A percentile compares a stretch with the other conserved stretches of the same genome.
Evolutionary conservation across 495 filamentous ascomycete species (phyloP).

Genomic region (Xylaria cubensis): DNA sequence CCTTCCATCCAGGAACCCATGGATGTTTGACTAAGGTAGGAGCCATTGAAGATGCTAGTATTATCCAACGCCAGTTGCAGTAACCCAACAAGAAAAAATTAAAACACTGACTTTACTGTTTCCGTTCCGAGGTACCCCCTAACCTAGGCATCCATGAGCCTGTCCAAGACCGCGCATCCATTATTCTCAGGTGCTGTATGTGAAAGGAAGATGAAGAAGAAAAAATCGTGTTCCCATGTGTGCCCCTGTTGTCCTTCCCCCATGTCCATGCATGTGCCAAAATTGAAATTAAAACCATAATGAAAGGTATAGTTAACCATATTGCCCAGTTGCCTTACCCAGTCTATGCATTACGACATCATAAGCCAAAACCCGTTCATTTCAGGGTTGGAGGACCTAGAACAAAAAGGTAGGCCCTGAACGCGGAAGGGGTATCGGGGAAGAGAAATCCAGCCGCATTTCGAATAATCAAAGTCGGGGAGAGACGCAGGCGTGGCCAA

Average conservation of each 20-base stretch:
- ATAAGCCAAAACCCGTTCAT: conserved; percentile 29
- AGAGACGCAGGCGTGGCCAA: neutral
- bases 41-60: neutral
- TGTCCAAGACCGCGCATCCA: neutral
- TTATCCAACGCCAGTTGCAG: conserved; percentile 17
- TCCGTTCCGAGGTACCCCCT: neutral
- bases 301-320: conserved; percentile 27
- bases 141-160: neutral
- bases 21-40: neutral
- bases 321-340: conserved; percentile 38
- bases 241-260: conserved; percentile 1
- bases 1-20: neutral
- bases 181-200: neutral
- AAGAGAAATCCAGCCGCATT: neutral
- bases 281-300: conserved; percentile 2
- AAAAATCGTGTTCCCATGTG: conserved; percentile 16
- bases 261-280: conserved; percentile 6
- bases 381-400: conserved; percentile 24
- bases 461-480: neutral
- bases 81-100: neutral
- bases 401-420: conserved; percentile 25
- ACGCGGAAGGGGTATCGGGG: conserved; percentile 29
- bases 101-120: conserved; percentile 5
- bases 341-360: conserved; percentile 39
- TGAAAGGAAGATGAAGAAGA: neutral